Evolutionary conservation across 2,329 filamentous ascomycete species (phyloP), one percentile per base, ranked within the genome.

Genomic region (Aspergillus sp.): DNA sequence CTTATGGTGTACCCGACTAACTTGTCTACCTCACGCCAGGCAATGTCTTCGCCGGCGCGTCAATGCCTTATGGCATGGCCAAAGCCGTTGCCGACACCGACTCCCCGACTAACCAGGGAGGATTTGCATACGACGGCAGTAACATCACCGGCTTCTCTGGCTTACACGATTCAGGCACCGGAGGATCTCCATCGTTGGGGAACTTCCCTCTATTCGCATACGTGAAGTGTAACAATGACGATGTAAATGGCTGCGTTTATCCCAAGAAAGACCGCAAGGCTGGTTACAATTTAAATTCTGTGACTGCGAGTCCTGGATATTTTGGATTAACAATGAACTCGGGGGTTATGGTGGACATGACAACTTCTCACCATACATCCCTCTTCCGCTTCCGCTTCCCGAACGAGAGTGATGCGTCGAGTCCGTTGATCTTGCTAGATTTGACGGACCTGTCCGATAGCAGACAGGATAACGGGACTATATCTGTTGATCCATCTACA

Each of bases 171-270:
- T 72, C 67, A 12, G 75, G 75, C 7, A 77, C 74, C 41, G 74
- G 74, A 45, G 72, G 70, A 30, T 59, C 66, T 9, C 82, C 84
- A 0, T 86, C 83, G 4, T 70, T 89, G 1, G 85, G 85, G 5
- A 87, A 87, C 59, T 88, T 88, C 47, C 81, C 85, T 1, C 69
- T 88, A 1, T 88, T 89, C 55, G 77, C 85, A 0, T 83, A 86
- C 56, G 68, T 75, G 7, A 72, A 74, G 32, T 89, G 85, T 55
- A 69, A 73, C 0, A 73, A 70, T 33, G 79, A 85, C 51, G 75
- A 81, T 23, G 67, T 88, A 49, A 72, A 87, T 62, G 73, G 72
- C 12, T 87, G 84, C 61, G 69, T 67, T 2, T 87, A 80, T 53
- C 77, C 79, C 5, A 82, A 82, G 59, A 71, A 65, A 43, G 66